Evolutionary conservation across 2,329 filamentous ascomycete genomes (phyloP), one percentile per base, ranked within the genome.

Genomic region (Penicillium sp.): DNA sequence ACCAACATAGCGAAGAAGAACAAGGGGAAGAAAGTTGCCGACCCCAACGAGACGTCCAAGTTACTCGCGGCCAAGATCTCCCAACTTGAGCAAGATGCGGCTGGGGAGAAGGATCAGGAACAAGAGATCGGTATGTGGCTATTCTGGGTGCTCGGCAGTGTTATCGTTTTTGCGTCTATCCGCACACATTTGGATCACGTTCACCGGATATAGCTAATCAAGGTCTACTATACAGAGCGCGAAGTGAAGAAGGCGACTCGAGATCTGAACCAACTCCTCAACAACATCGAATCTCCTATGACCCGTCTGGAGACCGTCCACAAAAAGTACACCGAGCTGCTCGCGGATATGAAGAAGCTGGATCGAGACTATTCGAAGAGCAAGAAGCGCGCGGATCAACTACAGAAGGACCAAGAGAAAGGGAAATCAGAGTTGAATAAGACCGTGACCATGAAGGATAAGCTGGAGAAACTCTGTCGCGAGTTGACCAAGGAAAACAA

Each of bases 401-500:
- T 99, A 59, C 95, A 99, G 78, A 99, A 98, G 77, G 95, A 99
- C 73, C 96, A 96, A 77, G 95, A 99, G 75, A 89, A 91, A 68
- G 90, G 91, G 60, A 88, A 93, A 70, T 91, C 89, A 51, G 95
- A 99, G 76, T 83, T 97, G 59, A 94, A 88, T 80, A 97, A 97
- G 80, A 94, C 93, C 24, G 89, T 91, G 22, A 91, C 89, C 1
- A 87, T 98, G 75, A 97, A 96, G 78, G 93, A 98, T 77, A 98
- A 98, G 80, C 83, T 99, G 50, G 95, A 99, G 79, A 99, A 98
- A 76, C 83, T 99, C 35, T 97, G 93, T 72, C 85, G 95, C 60
- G 95, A 99, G 78, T 85, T 99, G 59, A 95, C 96, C 63, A 91
- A 94, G 72, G 95, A 99, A 75, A 99, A 99, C 78, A 98, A 98